phyloP scores from a whole-genome alignment of 352 stramenopile genomes.

The Phytophthora agathidicida region DNA sequence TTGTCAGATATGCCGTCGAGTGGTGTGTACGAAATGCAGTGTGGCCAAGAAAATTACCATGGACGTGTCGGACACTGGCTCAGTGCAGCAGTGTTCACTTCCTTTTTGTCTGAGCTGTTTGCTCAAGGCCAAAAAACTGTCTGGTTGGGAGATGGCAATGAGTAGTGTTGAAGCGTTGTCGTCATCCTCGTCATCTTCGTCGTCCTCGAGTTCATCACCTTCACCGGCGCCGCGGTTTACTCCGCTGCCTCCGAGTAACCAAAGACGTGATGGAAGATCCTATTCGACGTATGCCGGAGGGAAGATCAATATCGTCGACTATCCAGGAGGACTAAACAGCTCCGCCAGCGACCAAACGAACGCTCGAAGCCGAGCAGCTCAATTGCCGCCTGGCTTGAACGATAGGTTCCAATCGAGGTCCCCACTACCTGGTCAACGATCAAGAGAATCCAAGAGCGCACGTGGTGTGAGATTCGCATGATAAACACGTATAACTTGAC shows the following conservation, averaged over 20 bases:
- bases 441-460: conserved; percentile 7
- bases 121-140: conserved; percentile 48
- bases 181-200: not conserved
- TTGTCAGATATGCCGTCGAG: conserved; percentile 50
- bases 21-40: conserved; percentile 54
- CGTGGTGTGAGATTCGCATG: conserved; percentile 5
- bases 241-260: not conserved
- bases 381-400: not conserved
- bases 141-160: conserved; percentile 47
- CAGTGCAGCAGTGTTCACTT: conserved; percentile 40
- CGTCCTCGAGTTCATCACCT: not conserved
- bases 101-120: conserved; percentile 59
- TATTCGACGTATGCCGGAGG: conserved; percentile 17
- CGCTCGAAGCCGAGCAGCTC: not conserved
- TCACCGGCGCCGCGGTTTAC: not conserved
- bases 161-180: conserved; percentile 2
- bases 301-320: not conserved
- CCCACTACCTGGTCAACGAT: not conserved
- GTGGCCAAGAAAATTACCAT: conserved; percentile 64
- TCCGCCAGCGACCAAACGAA: conserved; percentile 2
- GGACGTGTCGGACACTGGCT: conserved; percentile 38
- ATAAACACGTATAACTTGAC: no score
- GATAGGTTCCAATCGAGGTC: conserved; percentile 1
- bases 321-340: not conserved
- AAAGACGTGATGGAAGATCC: conserved; percentile 3